phyloP scores from a whole-genome alignment of 139 green algal genomes.

The Closterium sp. region DNA sequence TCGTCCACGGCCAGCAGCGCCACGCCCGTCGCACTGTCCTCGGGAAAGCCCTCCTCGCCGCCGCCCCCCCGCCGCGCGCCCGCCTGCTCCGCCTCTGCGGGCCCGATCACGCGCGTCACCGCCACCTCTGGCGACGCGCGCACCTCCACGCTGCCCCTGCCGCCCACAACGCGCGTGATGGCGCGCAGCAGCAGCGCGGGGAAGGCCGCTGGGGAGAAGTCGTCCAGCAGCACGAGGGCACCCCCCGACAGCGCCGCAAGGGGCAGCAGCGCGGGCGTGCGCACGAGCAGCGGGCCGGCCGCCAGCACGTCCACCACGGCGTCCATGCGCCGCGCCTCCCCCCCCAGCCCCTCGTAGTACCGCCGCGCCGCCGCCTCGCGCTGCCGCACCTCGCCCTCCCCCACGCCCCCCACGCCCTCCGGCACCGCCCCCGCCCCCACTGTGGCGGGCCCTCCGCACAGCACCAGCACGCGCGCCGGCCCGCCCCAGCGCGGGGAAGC shows the following conservation, averaged over 20 bases:
- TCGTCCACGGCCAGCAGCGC: constrained; percentile 50
- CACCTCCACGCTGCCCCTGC: constrained; percentile 50
- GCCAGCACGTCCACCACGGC: constrained; percentile 56
- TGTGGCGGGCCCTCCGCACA: constrained; percentile 35
- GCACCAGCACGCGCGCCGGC: constrained; percentile 40
- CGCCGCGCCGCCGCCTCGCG: background rate
- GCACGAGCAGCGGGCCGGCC: constrained; percentile 44
- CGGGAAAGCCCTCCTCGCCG: constrained; percentile 33
- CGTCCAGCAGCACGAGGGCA: constrained; percentile 50
- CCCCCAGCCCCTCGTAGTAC: constrained; percentile 17
- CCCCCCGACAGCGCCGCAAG: constrained; percentile 52
- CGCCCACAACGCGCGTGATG: constrained; percentile 37
- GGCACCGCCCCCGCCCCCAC: constrained; percentile 37
- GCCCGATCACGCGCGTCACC: constrained; percentile 55
- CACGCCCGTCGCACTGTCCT: constrained; percentile 14
- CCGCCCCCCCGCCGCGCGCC: background rate
- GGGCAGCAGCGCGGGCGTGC: constrained; percentile 42
- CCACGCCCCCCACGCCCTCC: background rate
- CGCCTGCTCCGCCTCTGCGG: background rate
- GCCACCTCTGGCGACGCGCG: constrained; percentile 35
- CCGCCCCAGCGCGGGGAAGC: background rate
- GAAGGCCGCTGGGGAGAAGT: constrained; percentile 41
- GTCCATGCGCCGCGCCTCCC: constrained; percentile 31
- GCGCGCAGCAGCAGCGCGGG: constrained; percentile 25
- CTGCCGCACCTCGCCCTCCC: background rate